A percentile compares a stretch with the other conserved stretches of the same genome.
Conservation (phyloP, 345 rosid genomes). For the Clarkia xantiana region DNA sequence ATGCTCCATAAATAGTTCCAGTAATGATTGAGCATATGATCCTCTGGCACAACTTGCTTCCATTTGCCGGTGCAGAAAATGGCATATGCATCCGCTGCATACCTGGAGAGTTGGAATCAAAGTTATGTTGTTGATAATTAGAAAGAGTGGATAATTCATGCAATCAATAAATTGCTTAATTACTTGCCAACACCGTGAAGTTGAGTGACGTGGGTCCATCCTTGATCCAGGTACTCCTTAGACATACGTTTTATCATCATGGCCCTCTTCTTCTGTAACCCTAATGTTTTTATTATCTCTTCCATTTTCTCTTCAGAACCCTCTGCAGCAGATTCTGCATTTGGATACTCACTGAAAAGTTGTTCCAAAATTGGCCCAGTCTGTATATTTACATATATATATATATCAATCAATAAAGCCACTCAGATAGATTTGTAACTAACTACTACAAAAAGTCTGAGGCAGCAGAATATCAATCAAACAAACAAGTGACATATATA, state of each 20-base stretch:
- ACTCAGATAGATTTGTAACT: too few relatives aligned
- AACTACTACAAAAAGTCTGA: too few relatives aligned
- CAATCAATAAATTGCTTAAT: too few relatives aligned
- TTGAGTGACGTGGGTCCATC: conserved; percentile 75
- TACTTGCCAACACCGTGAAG: conserved; percentile 70
- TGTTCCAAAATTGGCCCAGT: conserved; percentile 25
- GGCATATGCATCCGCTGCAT: conserved; percentile 83
- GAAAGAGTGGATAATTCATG: too few relatives aligned
- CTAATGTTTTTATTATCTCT: conserved; percentile 33
- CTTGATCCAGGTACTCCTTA: conserved; percentile 42
- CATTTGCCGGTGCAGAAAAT: conserved; percentile 81
- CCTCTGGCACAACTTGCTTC: conserved; percentile 45
- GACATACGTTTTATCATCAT: conserved; percentile 42
- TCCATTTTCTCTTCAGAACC: conserved; percentile 28
- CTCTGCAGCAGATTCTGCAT: conserved; percentile 46
- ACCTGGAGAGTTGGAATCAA: conserved; percentile 30
- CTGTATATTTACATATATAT: conserved; percentile 15
- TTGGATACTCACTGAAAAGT: conserved; percentile 46
- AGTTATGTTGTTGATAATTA: too few relatives aligned
- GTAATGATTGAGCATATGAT: conserved; percentile 57
- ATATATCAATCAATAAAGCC: too few relatives aligned
- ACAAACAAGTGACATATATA: too few relatives aligned
- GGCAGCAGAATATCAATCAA: too few relatives aligned
- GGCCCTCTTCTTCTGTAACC: conserved; percentile 49
- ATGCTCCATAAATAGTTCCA: conserved; percentile 42